Conservation (phyloP, 2,329 filamentous ascomycete species). For the Rasamsonia emersonii region DNA sequence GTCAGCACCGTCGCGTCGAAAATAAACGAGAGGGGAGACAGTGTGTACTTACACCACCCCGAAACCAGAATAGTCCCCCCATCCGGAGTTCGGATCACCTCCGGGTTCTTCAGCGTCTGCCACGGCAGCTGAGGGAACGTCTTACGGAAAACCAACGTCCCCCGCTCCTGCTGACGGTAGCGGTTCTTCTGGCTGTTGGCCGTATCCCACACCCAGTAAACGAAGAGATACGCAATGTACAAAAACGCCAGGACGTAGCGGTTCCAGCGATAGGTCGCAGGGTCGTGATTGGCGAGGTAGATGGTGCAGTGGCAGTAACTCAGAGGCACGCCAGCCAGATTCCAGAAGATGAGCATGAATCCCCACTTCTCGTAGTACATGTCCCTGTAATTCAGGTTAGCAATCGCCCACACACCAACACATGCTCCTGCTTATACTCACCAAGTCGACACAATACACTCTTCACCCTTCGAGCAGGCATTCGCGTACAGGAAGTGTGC, state of each 20-base stretch:
- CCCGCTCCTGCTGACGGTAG: conserved; percentile 72
- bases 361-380: conserved; percentile 98
- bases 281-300: conserved; percentile 76
- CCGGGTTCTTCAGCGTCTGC: conserved; percentile 72
- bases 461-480: conserved; percentile 84
- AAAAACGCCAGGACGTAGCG: conserved; percentile 56
- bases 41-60: conserved; percentile 64
- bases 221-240: conserved; percentile 65
- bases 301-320: conserved; percentile 92
- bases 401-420: conserved; percentile 3
- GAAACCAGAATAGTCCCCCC: conserved; percentile 73
- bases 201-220: conserved; percentile 90
- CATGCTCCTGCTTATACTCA: conserved; percentile 23
- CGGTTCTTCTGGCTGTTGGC: conserved; percentile 91
- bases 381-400: conserved; percentile 47
- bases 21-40: background rate
- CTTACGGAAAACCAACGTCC: conserved; percentile 58
- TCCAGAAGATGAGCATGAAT: conserved; percentile 98
- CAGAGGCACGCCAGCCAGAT: conserved; percentile 80
- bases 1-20: conserved; percentile 12
- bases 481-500: conserved; percentile 90
- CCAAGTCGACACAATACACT: conserved; percentile 83
- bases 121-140: conserved; percentile 89
- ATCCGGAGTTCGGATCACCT: conserved; percentile 62
- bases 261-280: conserved; percentile 69